phyloP scores from a whole-genome alignment of 2,329 filamentous ascomycete genomes.

The Aspergillus ruber region DNA sequence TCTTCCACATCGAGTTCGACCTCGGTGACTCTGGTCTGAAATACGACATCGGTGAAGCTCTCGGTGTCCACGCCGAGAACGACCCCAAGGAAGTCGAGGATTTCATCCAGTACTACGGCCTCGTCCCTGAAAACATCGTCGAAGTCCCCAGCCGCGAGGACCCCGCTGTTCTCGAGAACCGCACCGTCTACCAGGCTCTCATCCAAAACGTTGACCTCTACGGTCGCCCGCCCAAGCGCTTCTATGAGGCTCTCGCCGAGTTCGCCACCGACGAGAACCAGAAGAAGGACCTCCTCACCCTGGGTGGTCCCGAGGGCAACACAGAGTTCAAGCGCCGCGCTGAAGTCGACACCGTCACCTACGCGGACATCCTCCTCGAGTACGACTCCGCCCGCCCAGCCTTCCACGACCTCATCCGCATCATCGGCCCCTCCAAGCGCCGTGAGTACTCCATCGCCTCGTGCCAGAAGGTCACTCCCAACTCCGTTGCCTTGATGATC shows the following conservation, averaged over 20 bases:
- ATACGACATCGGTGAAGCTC: constrained; percentile 94
- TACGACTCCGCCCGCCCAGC: constrained; percentile 81
- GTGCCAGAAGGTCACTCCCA: constrained; percentile 88
- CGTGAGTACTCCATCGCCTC: constrained; percentile 99
- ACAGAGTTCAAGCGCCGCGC: constrained; percentile 86
- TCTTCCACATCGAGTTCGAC: constrained; percentile 99
- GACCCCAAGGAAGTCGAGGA: constrained; percentile 68
- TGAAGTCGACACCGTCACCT: constrained; percentile 87
- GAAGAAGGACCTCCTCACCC: constrained; percentile 68
- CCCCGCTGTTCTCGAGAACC: constrained; percentile 65
- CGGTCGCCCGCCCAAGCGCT: constrained; percentile 91
- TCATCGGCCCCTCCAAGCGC: constrained; percentile 88
- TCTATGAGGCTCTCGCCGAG: constrained; percentile 87
- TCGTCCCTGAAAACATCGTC: constrained; percentile 77
- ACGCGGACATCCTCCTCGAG: constrained; percentile 81
- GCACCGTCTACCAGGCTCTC: constrained; percentile 87
- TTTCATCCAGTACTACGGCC: constrained; percentile 86
- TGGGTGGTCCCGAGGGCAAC: constrained; percentile 72
- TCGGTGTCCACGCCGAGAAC: constrained; percentile 95
- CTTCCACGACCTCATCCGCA: constrained; percentile 81
- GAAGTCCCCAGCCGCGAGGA: constrained; percentile 85
- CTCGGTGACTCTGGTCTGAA: constrained; percentile 83
- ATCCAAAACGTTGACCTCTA: constrained; percentile 94
- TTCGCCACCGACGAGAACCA: constrained; percentile 78
- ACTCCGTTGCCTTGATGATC: constrained; percentile 86